phyloP scores from a whole-genome alignment of 2,329 filamentous ascomycete genomes.

The Aspergillus intermedius region DNA sequence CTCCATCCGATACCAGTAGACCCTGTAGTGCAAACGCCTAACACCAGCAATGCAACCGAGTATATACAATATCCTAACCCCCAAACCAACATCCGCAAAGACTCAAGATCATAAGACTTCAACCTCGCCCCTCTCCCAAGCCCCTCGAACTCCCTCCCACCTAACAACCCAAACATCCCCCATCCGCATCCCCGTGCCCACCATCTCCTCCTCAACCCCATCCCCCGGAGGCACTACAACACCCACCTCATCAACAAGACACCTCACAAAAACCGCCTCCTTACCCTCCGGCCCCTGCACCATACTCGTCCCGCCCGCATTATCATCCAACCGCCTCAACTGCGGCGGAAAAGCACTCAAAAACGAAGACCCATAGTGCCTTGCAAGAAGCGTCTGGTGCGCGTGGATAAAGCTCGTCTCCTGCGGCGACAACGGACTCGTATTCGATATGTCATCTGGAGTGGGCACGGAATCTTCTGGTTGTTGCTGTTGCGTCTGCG shows the following conservation, averaged over 20 bases:
- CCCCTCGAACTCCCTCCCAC: constrained; percentile 65
- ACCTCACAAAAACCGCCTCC: constrained; percentile 74
- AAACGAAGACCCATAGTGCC: constrained; percentile 81
- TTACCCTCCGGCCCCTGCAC: constrained; percentile 79
- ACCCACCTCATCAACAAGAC: constrained; percentile 43
- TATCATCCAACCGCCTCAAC: constrained; percentile 83
- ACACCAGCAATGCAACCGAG: too few species aligned
- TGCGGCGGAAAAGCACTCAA: constrained; percentile 70
- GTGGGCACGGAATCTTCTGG: constrained; percentile 28
- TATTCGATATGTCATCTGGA: background rate
- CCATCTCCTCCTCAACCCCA: constrained; percentile 20
- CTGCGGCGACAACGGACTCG: constrained; percentile 60
- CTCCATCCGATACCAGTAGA: too few species aligned
- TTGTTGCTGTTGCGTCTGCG: constrained; percentile 10
- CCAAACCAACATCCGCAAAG: background rate
- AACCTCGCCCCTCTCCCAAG: constrained; percentile 38
- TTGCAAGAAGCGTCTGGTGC: constrained; percentile 76
- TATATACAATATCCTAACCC: too few species aligned
- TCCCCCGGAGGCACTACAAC: constrained; percentile 30
- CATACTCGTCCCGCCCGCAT: constrained; percentile 84
- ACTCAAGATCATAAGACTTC: constrained; percentile 32
- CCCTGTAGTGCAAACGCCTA: too few species aligned
- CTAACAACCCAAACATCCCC: constrained; percentile 63
- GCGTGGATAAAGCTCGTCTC: constrained; percentile 78
- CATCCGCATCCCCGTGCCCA: constrained; percentile 40